A percentile compares a stretch with the other conserved stretches of the same genome.
phyloP scores from a whole-genome alignment of 2,329 filamentous ascomycete species.

The Fusarium zealandicum region DNA sequence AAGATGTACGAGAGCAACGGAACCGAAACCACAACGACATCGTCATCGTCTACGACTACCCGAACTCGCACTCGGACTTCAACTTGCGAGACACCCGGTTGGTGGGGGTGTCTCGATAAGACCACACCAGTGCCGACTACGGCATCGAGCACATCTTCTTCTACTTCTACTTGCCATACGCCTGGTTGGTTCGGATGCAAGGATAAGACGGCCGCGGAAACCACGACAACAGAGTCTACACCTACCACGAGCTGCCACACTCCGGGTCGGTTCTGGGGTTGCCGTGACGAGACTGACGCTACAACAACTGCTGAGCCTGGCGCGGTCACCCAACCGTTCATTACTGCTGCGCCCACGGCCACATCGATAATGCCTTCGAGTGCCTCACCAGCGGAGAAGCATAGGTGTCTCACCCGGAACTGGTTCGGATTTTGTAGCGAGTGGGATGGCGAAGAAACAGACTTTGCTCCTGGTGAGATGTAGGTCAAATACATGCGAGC shows the following conservation, averaged over 20 bases:
- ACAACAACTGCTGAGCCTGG: slow-evolving; percentile 46
- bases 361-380: slow-evolving; percentile 39
- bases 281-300: slow-evolving; percentile 52
- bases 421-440: slow-evolving; percentile 55
- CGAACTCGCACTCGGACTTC: slow-evolving; percentile 80
- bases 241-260: slow-evolving; percentile 53
- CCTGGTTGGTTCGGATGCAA: slow-evolving; percentile 75
- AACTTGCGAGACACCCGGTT: slow-evolving; percentile 90
- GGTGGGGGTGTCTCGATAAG: slow-evolving; percentile 84
- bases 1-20: slow-evolving; percentile 95
- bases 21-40: slow-evolving; percentile 75
- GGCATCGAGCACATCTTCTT: slow-evolving; percentile 55
- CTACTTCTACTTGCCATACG: slow-evolving; percentile 64
- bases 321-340: slow-evolving; percentile 37
- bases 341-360: slow-evolving; percentile 44
- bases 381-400: slow-evolving; percentile 37
- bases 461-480: slow-evolving; percentile 45
- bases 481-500: slow-evolving; percentile 11
- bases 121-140: slow-evolving; percentile 57
- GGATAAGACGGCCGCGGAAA: slow-evolving; percentile 48
- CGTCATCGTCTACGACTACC: slow-evolving; percentile 62
- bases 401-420: slow-evolving; percentile 47
- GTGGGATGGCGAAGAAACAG: slow-evolving; percentile 41
- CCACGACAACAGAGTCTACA: slow-evolving; percentile 45
- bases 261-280: slow-evolving; percentile 66